A percentile compares a stretch with the other conserved stretches of the same genome.
phyloP scores from a whole-genome alignment of 1,139 yeast species.

The Lodderomyces margitis region DNA sequence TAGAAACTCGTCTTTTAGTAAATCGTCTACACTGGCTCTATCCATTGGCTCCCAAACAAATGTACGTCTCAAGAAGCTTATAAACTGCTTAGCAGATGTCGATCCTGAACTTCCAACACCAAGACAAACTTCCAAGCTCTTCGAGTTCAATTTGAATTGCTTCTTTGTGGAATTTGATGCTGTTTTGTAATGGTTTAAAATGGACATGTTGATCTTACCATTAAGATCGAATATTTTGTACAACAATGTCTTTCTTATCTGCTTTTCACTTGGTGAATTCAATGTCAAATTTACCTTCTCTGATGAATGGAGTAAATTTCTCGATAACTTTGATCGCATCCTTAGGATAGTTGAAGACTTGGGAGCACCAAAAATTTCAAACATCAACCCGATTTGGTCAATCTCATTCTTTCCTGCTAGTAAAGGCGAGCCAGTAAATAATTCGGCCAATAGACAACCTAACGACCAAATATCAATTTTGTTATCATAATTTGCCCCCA shows the following conservation, averaged over 20 bases:
- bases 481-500: constrained; percentile 72
- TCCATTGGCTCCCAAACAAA: constrained; percentile 57
- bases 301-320: constrained; percentile 10
- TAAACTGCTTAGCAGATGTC: constrained; percentile 14
- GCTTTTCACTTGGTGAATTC: constrained; percentile 20
- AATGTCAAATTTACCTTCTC: constrained; percentile 11
- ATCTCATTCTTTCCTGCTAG: constrained; percentile 70
- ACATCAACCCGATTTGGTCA: constrained; percentile 58
- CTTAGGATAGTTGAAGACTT: constrained; percentile 25
- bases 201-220: constrained; percentile 36
- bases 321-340: constrained; percentile 23
- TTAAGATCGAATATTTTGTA: constrained; percentile 39
- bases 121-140: constrained; percentile 42
- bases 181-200: constrained; percentile 23
- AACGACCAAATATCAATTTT: constrained; percentile 81
- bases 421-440: constrained; percentile 64
- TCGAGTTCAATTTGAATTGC: constrained; percentile 28
- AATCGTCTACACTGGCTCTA: constrained; percentile 42
- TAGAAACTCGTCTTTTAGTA: constrained; percentile 37
- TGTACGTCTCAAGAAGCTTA: constrained; percentile 35
- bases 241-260: constrained; percentile 32
- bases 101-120: constrained; percentile 20
- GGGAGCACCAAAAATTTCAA: constrained; percentile 67
- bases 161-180: constrained; percentile 21
- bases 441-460: constrained; percentile 67